Base-by-base conservation (phyloP, 2,329 filamentous ascomycete genomes). In the Sclerotinia subarctica region DNA sequence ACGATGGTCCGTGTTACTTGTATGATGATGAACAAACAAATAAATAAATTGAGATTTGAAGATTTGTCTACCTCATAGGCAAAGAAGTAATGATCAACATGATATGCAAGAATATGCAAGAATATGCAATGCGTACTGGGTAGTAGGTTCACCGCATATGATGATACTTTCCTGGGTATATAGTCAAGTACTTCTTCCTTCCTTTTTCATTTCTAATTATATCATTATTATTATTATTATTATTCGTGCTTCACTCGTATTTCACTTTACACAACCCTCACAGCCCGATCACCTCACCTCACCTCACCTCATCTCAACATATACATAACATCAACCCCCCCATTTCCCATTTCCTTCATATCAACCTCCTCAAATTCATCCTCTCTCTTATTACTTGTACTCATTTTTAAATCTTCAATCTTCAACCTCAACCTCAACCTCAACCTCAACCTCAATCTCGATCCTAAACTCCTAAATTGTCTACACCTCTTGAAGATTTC, bases 361-460 rank as follows among this genome's bases (percentile, higher is more conserved):
- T 60, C 57, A 49, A 49, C 26, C 42, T 24, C 44, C 26, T 60
- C 42, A 47, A 47, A 32, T 24, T 17, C 44, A 35, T 13, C 6
- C 44, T n/a, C 44, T 35, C 44, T 35, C 44, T 47, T 35, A 35
- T 60, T 24, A 35, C 44, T 35, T 17, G 42, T 35, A 35, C 58
- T 49, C 58, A 60, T 60, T 60, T 60, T 49, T 35, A 49, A 49
- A 35, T 47, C 57, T 47, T 60, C 57, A 60, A 47, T 35, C 52
- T 49, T 21, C 10, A 35, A 21, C 21, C 52, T 11, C 26, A 53
- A 1, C 8, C 51, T 8, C 26, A 19, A 4, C 46, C 24, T 21
- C 8, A 35, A 21, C 21, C 52, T 10, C 26, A 53, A 1, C 10
- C 51, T 10, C 26, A 21, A 5, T 54, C 29, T 21, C 32, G 21